phyloP scores from a whole-genome alignment of 2,329 filamentous ascomycete species.

The Aspergillus sp. region DNA sequence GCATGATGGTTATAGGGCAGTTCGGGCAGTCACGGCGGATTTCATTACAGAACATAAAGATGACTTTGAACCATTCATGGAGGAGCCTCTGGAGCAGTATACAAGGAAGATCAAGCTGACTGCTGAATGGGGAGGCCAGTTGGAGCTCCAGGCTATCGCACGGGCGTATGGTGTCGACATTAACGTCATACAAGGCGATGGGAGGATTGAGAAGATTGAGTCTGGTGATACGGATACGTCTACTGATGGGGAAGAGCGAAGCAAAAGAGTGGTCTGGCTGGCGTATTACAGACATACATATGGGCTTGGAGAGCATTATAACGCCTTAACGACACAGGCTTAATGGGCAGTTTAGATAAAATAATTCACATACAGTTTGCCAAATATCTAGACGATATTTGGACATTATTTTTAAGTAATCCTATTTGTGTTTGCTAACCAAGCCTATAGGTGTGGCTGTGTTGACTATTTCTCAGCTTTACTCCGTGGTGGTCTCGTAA shows the following conservation, averaged over 20 bases:
- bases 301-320: conserved; percentile 95
- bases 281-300: conserved; percentile 95
- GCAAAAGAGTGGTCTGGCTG: conserved; percentile 72
- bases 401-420: neutral
- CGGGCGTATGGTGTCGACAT: conserved; percentile 78
- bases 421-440: no score
- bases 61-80: conserved; percentile 84
- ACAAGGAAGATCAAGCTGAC: conserved; percentile 76
- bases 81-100: conserved; percentile 74
- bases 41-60: conserved; percentile 74
- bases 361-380: neutral
- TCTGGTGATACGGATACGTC: conserved; percentile 45
- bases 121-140: conserved; percentile 92
- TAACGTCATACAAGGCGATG: conserved; percentile 78
- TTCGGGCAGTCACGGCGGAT: conserved; percentile 70
- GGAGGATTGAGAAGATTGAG: conserved; percentile 73
- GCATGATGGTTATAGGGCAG: conserved; percentile 60
- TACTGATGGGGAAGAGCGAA: conserved; percentile 41
- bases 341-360: conserved; percentile 17
- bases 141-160: conserved; percentile 84
- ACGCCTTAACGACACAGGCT: conserved; percentile 66
- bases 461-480: neutral
- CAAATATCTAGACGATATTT: neutral
- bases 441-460: neutral
- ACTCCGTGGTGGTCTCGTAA: neutral